Evolutionary conservation across 768 basidiomycete species (phyloP).

Genomic region (Vishniacozyma victoriae): DNA sequence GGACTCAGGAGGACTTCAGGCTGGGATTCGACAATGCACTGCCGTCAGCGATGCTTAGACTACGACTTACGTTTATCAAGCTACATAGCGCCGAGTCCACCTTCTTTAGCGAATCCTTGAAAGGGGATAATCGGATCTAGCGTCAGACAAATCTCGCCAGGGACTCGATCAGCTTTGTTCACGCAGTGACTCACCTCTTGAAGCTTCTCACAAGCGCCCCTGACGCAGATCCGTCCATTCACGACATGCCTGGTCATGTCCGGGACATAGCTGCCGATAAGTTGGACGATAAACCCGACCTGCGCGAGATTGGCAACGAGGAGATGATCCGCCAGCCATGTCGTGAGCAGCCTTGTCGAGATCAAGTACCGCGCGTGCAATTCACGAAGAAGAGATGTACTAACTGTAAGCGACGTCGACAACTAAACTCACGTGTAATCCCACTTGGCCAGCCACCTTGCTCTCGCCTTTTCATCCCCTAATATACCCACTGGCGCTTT

Average conservation of each 20-base stretch:
- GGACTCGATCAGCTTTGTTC: constrained; percentile 1
- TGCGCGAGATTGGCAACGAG: constrained; percentile 32
- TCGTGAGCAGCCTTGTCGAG: constrained; percentile 20
- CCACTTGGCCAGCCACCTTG: constrained; percentile 36
- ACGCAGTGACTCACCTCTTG: constrained; percentile 15
- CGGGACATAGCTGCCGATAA: constrained; percentile 22
- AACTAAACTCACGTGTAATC: constrained; percentile 26
- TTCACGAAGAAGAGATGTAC: constrained; percentile 20
- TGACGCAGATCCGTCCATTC: constrained; percentile 23
- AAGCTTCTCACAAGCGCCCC: constrained; percentile 25
- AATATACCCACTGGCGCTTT: constrained; percentile 16
- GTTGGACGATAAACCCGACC: constrained; percentile 26
- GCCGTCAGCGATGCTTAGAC: too few species aligned
- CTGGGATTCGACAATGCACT: constrained; percentile 10
- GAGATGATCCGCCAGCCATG: constrained; percentile 29
- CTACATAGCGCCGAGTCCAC: constrained; percentile 14
- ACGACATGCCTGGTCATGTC: constrained; percentile 25
- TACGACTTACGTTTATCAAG: constrained; percentile 17
- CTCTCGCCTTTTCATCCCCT: constrained; percentile 25
- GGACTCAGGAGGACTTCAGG: constrained; percentile 26
- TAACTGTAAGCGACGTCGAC: not conserved
- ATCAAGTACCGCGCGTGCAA: constrained; percentile 26
- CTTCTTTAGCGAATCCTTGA: constrained; percentile 8
- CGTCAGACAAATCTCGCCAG: not conserved
- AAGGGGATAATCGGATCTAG: constrained; percentile 25